Evolutionary conservation across 1,284 basidiomycete genomes (phyloP).

Genomic region (Ganoderma sinense): DNA sequence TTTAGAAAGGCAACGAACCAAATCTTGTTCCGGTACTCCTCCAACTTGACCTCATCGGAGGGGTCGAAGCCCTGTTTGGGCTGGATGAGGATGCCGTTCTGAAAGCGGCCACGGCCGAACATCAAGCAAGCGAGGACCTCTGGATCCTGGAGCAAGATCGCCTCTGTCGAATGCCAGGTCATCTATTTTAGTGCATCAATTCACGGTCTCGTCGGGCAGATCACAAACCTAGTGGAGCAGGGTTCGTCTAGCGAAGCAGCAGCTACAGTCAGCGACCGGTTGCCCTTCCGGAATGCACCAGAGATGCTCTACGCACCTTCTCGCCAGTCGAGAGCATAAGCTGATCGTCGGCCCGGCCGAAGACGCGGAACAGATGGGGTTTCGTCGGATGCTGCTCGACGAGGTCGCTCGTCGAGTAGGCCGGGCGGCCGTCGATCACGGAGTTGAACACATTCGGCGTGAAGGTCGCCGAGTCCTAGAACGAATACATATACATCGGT

Average conservation of each 20-base stretch:
- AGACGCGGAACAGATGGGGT: slow-evolving; percentile 50
- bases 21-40: slow-evolving; percentile 38
- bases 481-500: too few relatives aligned
- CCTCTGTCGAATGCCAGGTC: slow-evolving; percentile 30
- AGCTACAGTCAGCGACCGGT: background rate
- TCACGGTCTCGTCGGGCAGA: fast-evolving
- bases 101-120: slow-evolving; percentile 48
- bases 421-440: slow-evolving; percentile 38
- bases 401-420: slow-evolving; percentile 51
- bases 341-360: slow-evolving; percentile 58
- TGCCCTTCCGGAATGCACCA: too few relatives aligned
- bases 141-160: slow-evolving; percentile 39
- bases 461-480: slow-evolving; percentile 25
- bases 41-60: slow-evolving; percentile 30
- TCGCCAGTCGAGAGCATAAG: slow-evolving; percentile 61
- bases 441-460: slow-evolving; percentile 40
- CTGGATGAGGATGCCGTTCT: slow-evolving; percentile 46
- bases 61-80: slow-evolving; percentile 35
- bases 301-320: slow-evolving; percentile 38
- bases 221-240: slow-evolving; percentile 39
- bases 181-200: background rate
- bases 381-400: slow-evolving; percentile 55
- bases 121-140: slow-evolving; percentile 40
- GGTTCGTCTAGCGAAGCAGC: slow-evolving; percentile 35
- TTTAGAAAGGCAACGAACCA: slow-evolving; percentile 34